Evolutionary conservation across 345 rosid genomes (phyloP).

Genomic region (Syzygium aqueum): DNA sequence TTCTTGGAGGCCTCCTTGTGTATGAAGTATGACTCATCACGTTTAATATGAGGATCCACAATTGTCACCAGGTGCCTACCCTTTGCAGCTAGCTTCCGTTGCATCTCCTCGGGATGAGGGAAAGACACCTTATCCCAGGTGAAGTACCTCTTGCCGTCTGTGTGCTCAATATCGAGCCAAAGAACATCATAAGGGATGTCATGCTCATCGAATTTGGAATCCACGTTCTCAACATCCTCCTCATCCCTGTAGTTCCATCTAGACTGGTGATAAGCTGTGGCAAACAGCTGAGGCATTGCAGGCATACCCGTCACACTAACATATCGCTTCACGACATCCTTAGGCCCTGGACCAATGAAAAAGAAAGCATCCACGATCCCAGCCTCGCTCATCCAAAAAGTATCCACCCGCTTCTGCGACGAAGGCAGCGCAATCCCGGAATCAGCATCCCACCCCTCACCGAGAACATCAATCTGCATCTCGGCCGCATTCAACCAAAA

Average conservation of each 20-base stretch:
- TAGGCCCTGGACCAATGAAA: conserved; percentile 81
- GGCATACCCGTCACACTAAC: conserved; percentile 71
- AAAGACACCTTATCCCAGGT: conserved; percentile 83
- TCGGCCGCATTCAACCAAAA: conserved; percentile 99
- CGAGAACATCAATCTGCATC: conserved; percentile 98
- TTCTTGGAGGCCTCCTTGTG: conserved; percentile 80
- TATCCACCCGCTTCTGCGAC: conserved; percentile 53
- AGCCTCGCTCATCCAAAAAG: conserved; percentile 97
- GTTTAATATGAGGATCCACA: conserved; percentile 96
- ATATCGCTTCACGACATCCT: conserved; percentile 88
- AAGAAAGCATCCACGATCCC: conserved; percentile 94
- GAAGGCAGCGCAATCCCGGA: conserved; percentile 57
- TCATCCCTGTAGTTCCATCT: conserved; percentile 99
- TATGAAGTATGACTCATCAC: conserved; percentile 68
- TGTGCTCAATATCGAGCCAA: conserved; percentile 98
- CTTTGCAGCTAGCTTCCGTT: conserved; percentile 71
- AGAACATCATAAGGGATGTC: conserved; percentile 96
- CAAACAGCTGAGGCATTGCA: conserved; percentile 86
- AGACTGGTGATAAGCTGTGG: conserved; percentile 92
- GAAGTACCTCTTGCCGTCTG: conserved; percentile 87
- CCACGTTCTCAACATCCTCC: conserved; percentile 95
- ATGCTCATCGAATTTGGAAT: conserved; percentile 87
- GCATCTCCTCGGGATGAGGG: conserved; percentile 94
- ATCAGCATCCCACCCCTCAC: conserved; percentile 84
- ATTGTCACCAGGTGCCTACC: conserved; percentile 98